Percentiles rank a stretch among this genome's conserved stretches.
Evolutionary conservation across 345 rosid genomes (phyloP).

Genomic region (Mallotus nudiflorus): DNA sequence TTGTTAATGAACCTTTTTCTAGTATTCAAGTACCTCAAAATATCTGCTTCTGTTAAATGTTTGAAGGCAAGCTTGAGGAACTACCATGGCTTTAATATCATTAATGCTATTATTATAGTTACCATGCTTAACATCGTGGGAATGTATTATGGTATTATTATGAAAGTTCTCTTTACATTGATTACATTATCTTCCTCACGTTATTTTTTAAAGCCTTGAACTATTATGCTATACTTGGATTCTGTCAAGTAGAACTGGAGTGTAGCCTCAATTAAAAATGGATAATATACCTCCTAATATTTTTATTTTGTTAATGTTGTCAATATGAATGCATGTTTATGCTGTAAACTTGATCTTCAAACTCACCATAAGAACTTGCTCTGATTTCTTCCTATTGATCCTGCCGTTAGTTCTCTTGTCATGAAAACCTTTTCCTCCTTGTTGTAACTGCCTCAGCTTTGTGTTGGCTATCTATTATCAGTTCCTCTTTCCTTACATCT

Average conservation of each 20-base stretch:
- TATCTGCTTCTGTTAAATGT: neutral
- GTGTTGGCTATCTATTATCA: neutral
- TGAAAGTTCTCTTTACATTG: neutral
- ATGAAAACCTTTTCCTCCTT: neutral
- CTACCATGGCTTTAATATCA: neutral
- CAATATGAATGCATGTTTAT: neutral
- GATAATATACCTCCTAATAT: neutral
- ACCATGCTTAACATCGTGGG: neutral
- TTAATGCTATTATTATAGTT: neutral
- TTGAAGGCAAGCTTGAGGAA: neutral
- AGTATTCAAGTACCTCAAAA: neutral
- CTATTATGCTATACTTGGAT: neutral
- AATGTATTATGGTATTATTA: neutral
- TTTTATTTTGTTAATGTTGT: neutral
- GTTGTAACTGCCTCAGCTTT: neutral
- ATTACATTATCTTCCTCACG: neutral
- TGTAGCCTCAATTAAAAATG: neutral
- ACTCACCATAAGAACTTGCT: neutral
- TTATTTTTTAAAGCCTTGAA: conserved; percentile 3
- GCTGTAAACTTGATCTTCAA: neutral
- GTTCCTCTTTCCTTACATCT: neutral
- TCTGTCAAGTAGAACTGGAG: neutral
- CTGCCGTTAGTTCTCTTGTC: neutral
- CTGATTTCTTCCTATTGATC: neutral
- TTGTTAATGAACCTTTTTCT: neutral